Percentiles rank a stretch among this genome's conserved stretches.
phyloP scores from a whole-genome alignment of 2,329 filamentous ascomycete species.

The Cadophora sp. region DNA sequence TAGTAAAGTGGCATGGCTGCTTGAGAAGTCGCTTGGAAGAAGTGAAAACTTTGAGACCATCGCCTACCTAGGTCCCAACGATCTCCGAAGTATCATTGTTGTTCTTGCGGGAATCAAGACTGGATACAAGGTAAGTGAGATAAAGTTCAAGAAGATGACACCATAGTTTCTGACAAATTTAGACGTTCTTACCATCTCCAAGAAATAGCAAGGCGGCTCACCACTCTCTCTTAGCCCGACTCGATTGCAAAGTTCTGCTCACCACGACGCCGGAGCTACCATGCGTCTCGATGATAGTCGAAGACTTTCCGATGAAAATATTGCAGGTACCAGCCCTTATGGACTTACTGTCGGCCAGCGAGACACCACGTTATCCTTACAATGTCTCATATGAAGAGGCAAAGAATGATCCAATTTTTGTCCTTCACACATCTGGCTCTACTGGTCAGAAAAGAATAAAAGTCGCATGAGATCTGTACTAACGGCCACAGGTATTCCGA shows the following conservation, averaged over 20 bases:
- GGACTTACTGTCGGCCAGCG: background rate
- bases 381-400: constrained; percentile 1
- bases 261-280: constrained; percentile 7
- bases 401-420: constrained; percentile 3
- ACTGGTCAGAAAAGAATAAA: too few relatives aligned
- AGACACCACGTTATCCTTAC: background rate
- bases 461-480: background rate
- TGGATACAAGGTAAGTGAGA: constrained; percentile 6
- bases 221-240: background rate
- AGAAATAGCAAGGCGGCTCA: constrained; percentile 12
- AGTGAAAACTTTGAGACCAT: constrained; percentile 47
- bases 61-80: constrained; percentile 49
- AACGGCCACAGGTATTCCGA: background rate
- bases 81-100: constrained; percentile 9
- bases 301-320: constrained; percentile 10
- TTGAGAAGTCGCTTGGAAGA: constrained; percentile 27
- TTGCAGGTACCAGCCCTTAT: background rate
- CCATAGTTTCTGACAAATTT: background rate
- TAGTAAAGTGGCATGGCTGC: constrained; percentile 35
- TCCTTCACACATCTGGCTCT: constrained; percentile 14
- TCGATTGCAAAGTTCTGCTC: constrained; percentile 5
- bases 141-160: too few relatives aligned
- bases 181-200: constrained; percentile 11
- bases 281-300: constrained; percentile 3
- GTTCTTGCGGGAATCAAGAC: constrained; percentile 5